Percentiles rank a stretch among this genome's conserved stretches.
Evolutionary conservation across 768 basidiomycete species (phyloP).

Genomic region (Lyophyllum atratum): DNA sequence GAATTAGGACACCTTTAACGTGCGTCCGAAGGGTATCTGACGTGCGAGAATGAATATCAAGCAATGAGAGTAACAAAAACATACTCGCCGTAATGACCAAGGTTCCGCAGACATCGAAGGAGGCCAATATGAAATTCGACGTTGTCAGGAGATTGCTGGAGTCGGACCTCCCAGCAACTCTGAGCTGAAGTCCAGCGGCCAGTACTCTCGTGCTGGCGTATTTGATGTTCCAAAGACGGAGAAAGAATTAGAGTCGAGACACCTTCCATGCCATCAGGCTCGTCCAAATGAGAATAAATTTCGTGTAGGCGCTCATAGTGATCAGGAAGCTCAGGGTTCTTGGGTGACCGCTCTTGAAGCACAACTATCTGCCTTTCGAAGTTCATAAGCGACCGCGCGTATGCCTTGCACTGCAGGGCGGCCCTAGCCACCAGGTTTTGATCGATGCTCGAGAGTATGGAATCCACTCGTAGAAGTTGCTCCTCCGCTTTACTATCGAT

Average conservation of each 20-base stretch:
- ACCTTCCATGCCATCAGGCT: conserved; percentile 99
- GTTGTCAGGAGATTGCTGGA: conserved; percentile 90
- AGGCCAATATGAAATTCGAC: conserved; percentile 88
- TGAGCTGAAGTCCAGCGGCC: conserved; percentile 98
- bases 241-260: conserved; percentile 86
- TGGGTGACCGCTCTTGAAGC: conserved; percentile 42
- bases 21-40: conserved; percentile 93
- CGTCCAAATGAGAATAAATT: conserved; percentile 94
- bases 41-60: not conserved
- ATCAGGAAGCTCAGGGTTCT: conserved; percentile 53
- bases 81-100: conserved; percentile 92
- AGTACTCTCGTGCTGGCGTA: conserved; percentile 95
- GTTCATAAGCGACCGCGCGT: conserved; percentile 91
- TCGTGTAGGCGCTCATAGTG: conserved; percentile 93
- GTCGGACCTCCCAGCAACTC: conserved; percentile 96
- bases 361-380: conserved; percentile 83
- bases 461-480: conserved; percentile 74
- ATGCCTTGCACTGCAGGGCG: conserved; percentile 92
- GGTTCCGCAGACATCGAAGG: conserved; percentile 85
- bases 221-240: conserved; percentile 93
- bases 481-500: conserved; percentile 46
- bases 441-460: conserved; percentile 80
- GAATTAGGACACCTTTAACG: conserved; percentile 85
- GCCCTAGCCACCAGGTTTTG: conserved; percentile 90
- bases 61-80: not conserved